Evolutionary conservation across 768 basidiomycete species (phyloP), one percentile per base, ranked within the genome.

Genomic region (Dentipellis fragilis): DNA sequence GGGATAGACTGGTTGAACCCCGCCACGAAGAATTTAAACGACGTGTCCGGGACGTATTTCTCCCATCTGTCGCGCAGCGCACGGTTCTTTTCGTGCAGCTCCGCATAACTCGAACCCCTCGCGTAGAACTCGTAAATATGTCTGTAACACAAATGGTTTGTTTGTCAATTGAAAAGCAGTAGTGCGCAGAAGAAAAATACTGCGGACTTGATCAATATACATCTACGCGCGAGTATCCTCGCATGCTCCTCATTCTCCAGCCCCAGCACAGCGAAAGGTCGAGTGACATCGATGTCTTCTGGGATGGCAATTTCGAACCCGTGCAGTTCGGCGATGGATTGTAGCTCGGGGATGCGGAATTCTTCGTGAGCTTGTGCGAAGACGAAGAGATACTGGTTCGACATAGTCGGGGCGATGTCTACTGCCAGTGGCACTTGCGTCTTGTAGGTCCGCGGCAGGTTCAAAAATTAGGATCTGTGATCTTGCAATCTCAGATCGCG

Each of bases 191-290:
- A 39, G 35, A n/a, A 45, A 51, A 55, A 17, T 51, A 37, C n/a
- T n/a, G 69, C 81, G 54, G 57, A 93, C 93, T 86, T 93, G 65
- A 98, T 78, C 51, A 94, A 67, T 46, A 95, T 83, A 62, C 91
- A 89, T 60, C 95, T 73, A 56, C 75, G 71, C 0, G 89, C 87
- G 23, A 99, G 73, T n/a, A 80, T 66, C 48, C 75, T 69, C 0
- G 87, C 92, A 57, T 95, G 83, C 37, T 83, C 80, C 60, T 92
- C 92, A 23, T 74, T 67, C 19, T 82, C 79, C 5, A 97, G 71
- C 9, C 72, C 73, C 36, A 93, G 68, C 46, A 89, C 70, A 80
- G 91, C 84, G 68, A 86, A 92, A 2, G 91, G 90, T 51, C 83
- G 74, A 42, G 69, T 73, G 7, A 75, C 69, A 68, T 85, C 81